Evolutionary conservation across 352 stramenopile genomes (phyloP), one percentile per base, ranked within the genome.

Genomic region (Hyaloperonospora brassicae): DNA sequence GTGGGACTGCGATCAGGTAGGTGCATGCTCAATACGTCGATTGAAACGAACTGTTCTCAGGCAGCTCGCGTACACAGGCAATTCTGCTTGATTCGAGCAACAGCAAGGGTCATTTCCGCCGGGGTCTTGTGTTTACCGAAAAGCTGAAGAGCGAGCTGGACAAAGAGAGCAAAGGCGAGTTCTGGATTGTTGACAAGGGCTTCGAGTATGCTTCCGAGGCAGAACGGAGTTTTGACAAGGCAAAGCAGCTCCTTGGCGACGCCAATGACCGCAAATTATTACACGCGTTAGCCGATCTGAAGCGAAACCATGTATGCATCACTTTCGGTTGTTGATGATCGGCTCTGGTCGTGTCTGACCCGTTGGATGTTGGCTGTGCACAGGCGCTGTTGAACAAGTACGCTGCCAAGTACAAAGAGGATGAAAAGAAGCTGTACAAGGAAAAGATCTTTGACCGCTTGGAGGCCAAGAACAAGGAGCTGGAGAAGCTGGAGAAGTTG

Each of bases 391-490:
- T 93, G 47, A 56, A 61, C 31, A 72, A 86, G 49, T 86, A 76
- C 47, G 68, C 71, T 1, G 57, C 64, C 14, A 84, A 84, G 35
- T 93, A 93, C 69, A 89, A 89, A 55, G 75, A 91, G 66, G 75
- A 84, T 24, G 80, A 93, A 64, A 93, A 91, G 61, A 91, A 87
- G 61, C 56, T 93, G 52, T 91, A 91, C 72, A 89, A 89, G 50
- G 83, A 93, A 46, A 89, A 91, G 61, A 93, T 93, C 51, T 91
- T 93, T 51, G 79, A 89, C 36, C 76, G 80, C 22, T 73, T 93
- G 61, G 60, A 90, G 47, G 80, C 76, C 41, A 88, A 89, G 60
- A 93, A 93, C 68, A 85, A 86, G 57, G 61, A 71, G 30, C 52
- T 87, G 21, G 79, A 91, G 57, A 68, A 75, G 31, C 62, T 81